Conservation (phyloP, 2,329 filamentous ascomycete genomes). For the Clarireedia sp. region DNA sequence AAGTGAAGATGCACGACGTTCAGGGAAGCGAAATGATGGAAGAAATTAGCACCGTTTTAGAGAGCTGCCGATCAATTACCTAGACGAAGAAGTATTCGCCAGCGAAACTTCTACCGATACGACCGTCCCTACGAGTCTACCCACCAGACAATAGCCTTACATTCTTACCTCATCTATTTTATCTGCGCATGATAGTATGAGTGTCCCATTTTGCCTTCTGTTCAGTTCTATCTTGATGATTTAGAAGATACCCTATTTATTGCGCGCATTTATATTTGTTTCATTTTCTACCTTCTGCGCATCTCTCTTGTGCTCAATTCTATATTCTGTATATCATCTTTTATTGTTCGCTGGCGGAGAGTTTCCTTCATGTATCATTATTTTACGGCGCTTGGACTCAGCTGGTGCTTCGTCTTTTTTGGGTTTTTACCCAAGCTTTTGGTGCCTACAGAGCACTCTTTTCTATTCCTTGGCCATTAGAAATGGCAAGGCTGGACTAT, state of each 20-base stretch:
- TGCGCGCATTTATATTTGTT: constrained; percentile 1
- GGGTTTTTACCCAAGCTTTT: not conserved
- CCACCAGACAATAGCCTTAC: not conserved
- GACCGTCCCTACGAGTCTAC: not conserved
- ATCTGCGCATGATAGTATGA: not conserved
- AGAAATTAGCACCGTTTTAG: constrained; percentile 28
- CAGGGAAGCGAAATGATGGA: constrained; percentile 27
- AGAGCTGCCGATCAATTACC: constrained; percentile 13
- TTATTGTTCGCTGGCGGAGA: constrained; percentile 1
- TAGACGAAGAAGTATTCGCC: not conserved
- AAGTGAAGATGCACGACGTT: constrained; percentile 25
- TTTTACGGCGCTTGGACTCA: not conserved
- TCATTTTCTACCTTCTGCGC: constrained; percentile 1
- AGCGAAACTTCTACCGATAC: not conserved
- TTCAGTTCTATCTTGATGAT: constrained; percentile 6
- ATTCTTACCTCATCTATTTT: constrained; percentile 4
- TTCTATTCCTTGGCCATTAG: not conserved
- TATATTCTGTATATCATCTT: constrained; percentile 6
- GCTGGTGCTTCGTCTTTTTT: not conserved
- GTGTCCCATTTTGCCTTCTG: not conserved
- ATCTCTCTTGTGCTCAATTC: not conserved
- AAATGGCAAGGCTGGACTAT: not conserved
- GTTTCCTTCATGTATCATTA: constrained; percentile 8
- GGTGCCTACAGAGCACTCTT: not conserved
- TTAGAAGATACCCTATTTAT: constrained; percentile 9